Percentiles rank a stretch among this genome's conserved stretches.
Evolutionary conservation across 2,329 filamentous ascomycete species (phyloP).

Genomic region (Diaporthe amygdali): DNA sequence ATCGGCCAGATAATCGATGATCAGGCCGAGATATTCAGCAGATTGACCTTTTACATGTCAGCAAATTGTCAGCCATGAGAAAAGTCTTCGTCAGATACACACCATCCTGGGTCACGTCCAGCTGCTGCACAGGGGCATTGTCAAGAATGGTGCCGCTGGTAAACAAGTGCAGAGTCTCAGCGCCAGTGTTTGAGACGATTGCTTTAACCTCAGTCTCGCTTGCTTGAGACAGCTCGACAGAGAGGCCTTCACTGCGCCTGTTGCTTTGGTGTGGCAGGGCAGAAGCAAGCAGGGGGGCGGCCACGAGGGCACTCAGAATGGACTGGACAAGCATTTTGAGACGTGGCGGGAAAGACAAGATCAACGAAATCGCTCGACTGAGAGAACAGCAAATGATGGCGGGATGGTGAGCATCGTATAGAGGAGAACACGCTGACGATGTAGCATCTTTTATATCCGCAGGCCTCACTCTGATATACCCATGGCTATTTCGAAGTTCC

Average conservation of each 20-base stretch:
- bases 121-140: slow-evolving; percentile 4
- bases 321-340: background rate
- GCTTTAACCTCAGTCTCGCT: slow-evolving; percentile 10
- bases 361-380: background rate
- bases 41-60: background rate
- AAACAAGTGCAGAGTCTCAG: slow-evolving; percentile 7
- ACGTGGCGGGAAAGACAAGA: background rate
- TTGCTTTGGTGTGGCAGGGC: slow-evolving; percentile 12
- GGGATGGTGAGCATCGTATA: background rate
- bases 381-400: no score
- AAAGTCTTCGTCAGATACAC: no score
- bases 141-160: slow-evolving; percentile 15
- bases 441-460: background rate
- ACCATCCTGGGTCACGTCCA: slow-evolving; percentile 11
- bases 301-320: slow-evolving; percentile 3
- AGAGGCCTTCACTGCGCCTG: background rate
- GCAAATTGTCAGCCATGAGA: background rate
- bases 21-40: slow-evolving; percentile 1
- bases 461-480: background rate
- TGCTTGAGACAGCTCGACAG: slow-evolving; percentile 1
- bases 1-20: slow-evolving; percentile 1
- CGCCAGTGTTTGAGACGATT: slow-evolving; percentile 3
- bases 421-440: background rate
- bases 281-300: background rate
- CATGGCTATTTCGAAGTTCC: background rate